A percentile compares a stretch with the other conserved stretches of the same genome.
Evolutionary conservation across 2,329 filamentous ascomycete species (phyloP).

Genomic region (Talaromyces sp.): DNA sequence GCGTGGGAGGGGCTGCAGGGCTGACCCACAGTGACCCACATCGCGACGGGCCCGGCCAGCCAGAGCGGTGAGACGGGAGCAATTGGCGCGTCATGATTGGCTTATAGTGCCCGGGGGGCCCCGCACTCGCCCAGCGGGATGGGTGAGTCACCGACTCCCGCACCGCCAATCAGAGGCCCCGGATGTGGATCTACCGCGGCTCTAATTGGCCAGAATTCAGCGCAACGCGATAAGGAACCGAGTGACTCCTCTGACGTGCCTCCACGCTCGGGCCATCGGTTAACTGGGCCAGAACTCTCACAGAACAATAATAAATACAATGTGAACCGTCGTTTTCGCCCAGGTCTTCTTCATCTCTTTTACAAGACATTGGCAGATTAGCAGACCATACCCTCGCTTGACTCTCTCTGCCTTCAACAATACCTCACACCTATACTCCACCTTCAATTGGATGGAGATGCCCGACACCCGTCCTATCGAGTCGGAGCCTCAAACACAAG

Average conservation of each 20-base stretch:
- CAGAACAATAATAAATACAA: not conserved
- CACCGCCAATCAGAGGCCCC: not conserved
- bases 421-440: not conserved
- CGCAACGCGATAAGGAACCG: not conserved
- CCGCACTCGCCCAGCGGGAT: not conserved
- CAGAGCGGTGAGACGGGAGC: not conserved
- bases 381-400: not conserved
- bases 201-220: not conserved
- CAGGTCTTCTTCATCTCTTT: not conserved
- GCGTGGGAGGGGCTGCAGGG: not conserved
- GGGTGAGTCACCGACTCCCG: not conserved
- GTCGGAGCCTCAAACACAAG: not conserved
- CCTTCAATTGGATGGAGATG: constrained; percentile 6
- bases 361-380: not conserved
- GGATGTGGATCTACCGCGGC: too few relatives aligned
- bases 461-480: constrained; percentile 9
- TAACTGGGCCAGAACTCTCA: not conserved
- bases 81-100: not conserved
- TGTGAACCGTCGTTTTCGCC: not conserved
- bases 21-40: not conserved
- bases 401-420: not conserved
- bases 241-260: not conserved
- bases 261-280: not conserved
- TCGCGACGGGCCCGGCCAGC: not conserved
- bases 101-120: not conserved